A percentile compares a stretch with the other conserved stretches of the same genome.
phyloP scores from a whole-genome alignment of 129 eudicot genomes.

The Artemisia annua region DNA sequence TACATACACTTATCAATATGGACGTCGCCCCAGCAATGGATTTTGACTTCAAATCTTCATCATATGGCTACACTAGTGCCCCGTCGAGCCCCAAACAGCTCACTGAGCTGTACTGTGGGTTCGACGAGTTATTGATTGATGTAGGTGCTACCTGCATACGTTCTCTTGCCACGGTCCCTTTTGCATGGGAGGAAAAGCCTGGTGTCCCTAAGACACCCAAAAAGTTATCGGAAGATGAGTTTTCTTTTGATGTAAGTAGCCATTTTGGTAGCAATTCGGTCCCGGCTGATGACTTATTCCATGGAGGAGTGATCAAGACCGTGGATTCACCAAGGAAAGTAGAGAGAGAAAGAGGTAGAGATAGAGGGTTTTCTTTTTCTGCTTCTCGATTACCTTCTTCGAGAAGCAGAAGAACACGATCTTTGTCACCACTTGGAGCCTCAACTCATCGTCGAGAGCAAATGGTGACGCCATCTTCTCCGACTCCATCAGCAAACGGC shows the following conservation, averaged over 20 bases:
- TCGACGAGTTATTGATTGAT: slow-evolving; percentile 35
- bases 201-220: slow-evolving; percentile 29
- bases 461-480: slow-evolving; percentile 3
- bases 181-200: slow-evolving; percentile 55
- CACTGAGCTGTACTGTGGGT: slow-evolving; percentile 29
- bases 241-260: slow-evolving; percentile 52
- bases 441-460: slow-evolving; percentile 35
- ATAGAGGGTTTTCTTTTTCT: slow-evolving; percentile 36
- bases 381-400: slow-evolving; percentile 41
- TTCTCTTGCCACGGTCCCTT: slow-evolving; percentile 29
- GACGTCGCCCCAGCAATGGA: slow-evolving; percentile 27
- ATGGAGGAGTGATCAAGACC: slow-evolving; percentile 57
- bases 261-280: slow-evolving; percentile 31
- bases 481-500: slow-evolving; percentile 18
- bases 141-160: background rate
- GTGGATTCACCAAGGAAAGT: slow-evolving; percentile 1
- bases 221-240: slow-evolving; percentile 38
- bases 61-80: slow-evolving; percentile 52
- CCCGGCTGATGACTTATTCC: slow-evolving; percentile 60
- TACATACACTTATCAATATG: background rate
- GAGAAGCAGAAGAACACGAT: slow-evolving; percentile 58
- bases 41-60: slow-evolving; percentile 51
- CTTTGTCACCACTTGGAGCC: slow-evolving; percentile 65
- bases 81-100: slow-evolving; percentile 56
- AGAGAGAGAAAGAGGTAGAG: slow-evolving; percentile 59